Evolutionary conservation across 2,329 filamentous ascomycete genomes (phyloP).

Genomic region (Calonectria crousiana): DNA sequence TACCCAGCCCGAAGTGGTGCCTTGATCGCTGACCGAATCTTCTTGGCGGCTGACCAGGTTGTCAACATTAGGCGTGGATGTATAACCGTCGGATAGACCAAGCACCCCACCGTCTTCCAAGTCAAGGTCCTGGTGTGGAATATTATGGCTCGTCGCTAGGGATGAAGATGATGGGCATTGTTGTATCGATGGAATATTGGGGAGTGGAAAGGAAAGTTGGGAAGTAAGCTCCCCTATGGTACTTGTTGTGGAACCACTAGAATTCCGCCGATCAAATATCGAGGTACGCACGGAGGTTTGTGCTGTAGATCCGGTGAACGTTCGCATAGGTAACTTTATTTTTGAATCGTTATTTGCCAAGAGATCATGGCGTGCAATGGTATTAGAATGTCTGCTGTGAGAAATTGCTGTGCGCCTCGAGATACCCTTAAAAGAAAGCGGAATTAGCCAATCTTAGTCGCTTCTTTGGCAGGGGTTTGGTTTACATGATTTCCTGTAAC

Average conservation of each 20-base stretch:
- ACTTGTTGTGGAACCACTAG: constrained; percentile 23
- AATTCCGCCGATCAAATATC: constrained; percentile 23
- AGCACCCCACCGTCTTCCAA: constrained; percentile 17
- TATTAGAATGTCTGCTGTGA: not conserved
- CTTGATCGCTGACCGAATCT: constrained; percentile 21
- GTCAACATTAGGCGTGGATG: not conserved
- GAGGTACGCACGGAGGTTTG: not conserved
- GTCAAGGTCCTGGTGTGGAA: constrained; percentile 10
- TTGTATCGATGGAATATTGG: not conserved
- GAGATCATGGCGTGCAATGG: not conserved
- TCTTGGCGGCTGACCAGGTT: constrained; percentile 7
- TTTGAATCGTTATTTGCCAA: not conserved
- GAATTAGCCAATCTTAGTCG: not conserved
- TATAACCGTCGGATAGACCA: not conserved
- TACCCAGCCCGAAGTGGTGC: constrained; percentile 26
- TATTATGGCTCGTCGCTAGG: not conserved
- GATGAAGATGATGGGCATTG: constrained; percentile 20
- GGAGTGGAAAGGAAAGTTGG: not conserved
- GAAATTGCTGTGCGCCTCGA: not conserved
- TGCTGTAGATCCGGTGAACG: constrained; percentile 17
- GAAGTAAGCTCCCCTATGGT: constrained; percentile 14
- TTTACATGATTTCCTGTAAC: not conserved
- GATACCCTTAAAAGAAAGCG: not conserved
- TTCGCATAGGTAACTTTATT: not conserved
- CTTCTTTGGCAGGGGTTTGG: not conserved